Percentiles rank a stretch among this genome's conserved stretches.
Evolutionary conservation across 352 stramenopile genomes (phyloP).

Genomic region (Pythium dissotocum): DNA sequence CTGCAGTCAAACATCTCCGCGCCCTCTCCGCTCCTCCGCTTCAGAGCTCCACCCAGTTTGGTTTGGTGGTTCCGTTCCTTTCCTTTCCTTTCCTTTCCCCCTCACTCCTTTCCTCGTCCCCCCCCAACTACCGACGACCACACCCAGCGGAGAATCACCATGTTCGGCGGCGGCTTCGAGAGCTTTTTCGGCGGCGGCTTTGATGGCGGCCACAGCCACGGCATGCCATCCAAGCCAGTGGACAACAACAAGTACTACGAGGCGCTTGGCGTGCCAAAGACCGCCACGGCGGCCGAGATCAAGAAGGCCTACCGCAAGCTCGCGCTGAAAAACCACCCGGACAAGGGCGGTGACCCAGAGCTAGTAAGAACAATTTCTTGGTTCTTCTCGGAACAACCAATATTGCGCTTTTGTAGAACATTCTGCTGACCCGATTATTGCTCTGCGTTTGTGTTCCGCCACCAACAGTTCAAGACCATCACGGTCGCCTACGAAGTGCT

Average conservation of each 20-base stretch:
- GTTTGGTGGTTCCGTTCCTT: constrained; percentile 15
- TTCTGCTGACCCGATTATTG: constrained; percentile 9
- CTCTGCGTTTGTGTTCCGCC: constrained; percentile 11
- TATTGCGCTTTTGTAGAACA: neutral
- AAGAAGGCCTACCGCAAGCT: constrained; percentile 92
- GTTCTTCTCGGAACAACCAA: neutral
- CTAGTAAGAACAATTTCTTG: constrained; percentile 33
- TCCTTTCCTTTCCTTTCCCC: constrained; percentile 21
- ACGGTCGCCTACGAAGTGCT: constrained; percentile 97
- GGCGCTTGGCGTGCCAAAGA: constrained; percentile 85
- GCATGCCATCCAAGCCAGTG: constrained; percentile 53
- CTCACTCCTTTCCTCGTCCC: constrained; percentile 18
- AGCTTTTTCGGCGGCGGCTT: constrained; percentile 86
- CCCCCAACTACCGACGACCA: constrained; percentile 20
- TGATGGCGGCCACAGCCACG: constrained; percentile 45
- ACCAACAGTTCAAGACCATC: constrained; percentile 89
- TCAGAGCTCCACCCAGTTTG: constrained; percentile 21
- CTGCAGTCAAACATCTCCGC: neutral
- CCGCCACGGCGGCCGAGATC: constrained; percentile 78
- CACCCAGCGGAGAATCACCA: constrained; percentile 24
- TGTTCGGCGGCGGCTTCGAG: constrained; percentile 87
- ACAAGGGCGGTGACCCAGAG: constrained; percentile 98
- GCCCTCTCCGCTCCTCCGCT: constrained; percentile 6
- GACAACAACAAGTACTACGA: constrained; percentile 92
- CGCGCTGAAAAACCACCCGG: constrained; percentile 95